Conservation (phyloP, 176 grass and related monocot species). For the Coix lacrymajobi region DNA sequence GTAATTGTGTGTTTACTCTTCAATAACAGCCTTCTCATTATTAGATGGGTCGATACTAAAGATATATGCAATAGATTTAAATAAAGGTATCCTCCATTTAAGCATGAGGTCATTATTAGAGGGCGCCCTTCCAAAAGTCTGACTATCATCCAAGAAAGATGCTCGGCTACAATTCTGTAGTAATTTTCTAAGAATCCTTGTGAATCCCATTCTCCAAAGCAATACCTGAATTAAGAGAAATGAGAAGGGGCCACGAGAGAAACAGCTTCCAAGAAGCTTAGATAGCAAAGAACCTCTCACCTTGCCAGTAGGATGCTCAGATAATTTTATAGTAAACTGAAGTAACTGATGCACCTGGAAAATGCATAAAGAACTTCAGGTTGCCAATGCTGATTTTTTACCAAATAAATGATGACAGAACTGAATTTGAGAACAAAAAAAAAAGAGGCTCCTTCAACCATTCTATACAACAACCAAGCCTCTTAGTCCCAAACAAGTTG, state of each 20-base stretch:
- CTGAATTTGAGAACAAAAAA: constrained; percentile 9
- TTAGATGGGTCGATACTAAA: constrained; percentile 47
- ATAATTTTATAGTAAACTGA: constrained; percentile 69
- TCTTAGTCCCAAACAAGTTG: too few species aligned
- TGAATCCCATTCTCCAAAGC: constrained; percentile 62
- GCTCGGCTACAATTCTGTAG: constrained; percentile 44
- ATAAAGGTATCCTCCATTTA: constrained; percentile 67
- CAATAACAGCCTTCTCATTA: constrained; percentile 32
- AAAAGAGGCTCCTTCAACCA: background rate
- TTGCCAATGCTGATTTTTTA: background rate
- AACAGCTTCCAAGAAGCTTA: background rate
- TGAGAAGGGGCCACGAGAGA: constrained; percentile 24
- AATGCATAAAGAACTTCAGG: constrained; percentile 29
- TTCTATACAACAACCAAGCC: too few species aligned
- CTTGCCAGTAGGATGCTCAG: constrained; percentile 87
- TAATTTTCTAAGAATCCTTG: constrained; percentile 58
- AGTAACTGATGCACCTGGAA: constrained; percentile 86
- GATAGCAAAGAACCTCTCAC: constrained; percentile 33
- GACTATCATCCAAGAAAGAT: constrained; percentile 34
- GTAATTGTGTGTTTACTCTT: constrained; percentile 41
- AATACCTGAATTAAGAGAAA: constrained; percentile 51
- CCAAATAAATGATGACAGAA: constrained; percentile 8
- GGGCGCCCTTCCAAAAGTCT: constrained; percentile 26
- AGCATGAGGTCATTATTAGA: constrained; percentile 35
- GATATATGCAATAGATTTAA: constrained; percentile 61